These are phyloP conservation scores for Leccinum uliginosum DNA, from an alignment of 768 basidiomycete species.

Conservation along the genomic window DNA sequence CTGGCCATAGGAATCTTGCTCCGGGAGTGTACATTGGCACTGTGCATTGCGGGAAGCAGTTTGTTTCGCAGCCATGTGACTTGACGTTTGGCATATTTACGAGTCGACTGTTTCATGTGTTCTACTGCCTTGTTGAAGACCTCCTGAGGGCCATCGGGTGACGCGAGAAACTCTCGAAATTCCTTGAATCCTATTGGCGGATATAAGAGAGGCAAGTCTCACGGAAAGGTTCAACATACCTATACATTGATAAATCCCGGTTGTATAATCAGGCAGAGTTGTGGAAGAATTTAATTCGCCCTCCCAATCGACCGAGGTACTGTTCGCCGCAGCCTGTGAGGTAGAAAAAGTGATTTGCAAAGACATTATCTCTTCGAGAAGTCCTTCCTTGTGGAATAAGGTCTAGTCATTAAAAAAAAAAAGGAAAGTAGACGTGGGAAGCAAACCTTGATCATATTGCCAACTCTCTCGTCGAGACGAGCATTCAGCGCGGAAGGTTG, in stretches of 20 bases:
- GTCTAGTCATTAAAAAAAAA: neutral
- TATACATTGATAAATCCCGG: conserved; percentile 93
- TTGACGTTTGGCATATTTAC: conserved; percentile 90
- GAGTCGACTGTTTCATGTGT: conserved; percentile 80
- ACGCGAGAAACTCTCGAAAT: conserved; percentile 66
- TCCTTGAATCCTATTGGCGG: conserved; percentile 78
- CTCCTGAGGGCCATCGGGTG: conserved; percentile 35
- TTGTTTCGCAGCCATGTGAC: conserved; percentile 91
- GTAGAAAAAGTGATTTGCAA: conserved; percentile 35
- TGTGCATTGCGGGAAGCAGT: conserved; percentile 67
- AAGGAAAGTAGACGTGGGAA: neutral
- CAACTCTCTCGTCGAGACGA: conserved; percentile 76
- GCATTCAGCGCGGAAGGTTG: conserved; percentile 55
- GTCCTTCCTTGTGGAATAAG: conserved; percentile 50
- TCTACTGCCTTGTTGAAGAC: conserved; percentile 57
- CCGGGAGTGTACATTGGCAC: conserved; percentile 36
- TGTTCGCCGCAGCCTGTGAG: neutral
- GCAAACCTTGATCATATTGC: conserved; percentile 81
- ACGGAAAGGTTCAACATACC: conserved; percentile 41
- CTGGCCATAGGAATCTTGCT: conserved; percentile 27
- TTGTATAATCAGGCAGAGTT: conserved; percentile 49
- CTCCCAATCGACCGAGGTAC: neutral
- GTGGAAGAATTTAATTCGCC: neutral
- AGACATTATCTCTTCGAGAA: conserved; percentile 72
- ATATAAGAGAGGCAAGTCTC: conserved; percentile 5